Base-by-base conservation (phyloP, 2,329 filamentous ascomycete species). In the Coniochaeta hoffmannii region DNA sequence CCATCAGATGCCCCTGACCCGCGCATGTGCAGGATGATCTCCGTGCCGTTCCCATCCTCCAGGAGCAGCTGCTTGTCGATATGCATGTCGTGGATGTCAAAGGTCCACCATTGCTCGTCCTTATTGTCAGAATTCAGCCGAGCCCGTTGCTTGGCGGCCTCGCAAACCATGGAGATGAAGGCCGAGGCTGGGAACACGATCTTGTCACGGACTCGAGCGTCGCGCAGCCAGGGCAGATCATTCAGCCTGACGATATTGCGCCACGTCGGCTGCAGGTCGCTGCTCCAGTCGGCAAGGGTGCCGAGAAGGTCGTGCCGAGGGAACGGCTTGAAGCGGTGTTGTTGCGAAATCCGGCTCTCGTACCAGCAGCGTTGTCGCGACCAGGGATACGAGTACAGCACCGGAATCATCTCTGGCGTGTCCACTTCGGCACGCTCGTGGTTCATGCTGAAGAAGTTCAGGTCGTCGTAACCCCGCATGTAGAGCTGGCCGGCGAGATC, bases 141-240 rank as follows among this genome's bases (percentile, higher is more conserved):
- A 7, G 63, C 61, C 1, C 59, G 56, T 55, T 71, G 67, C 3
- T 56, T 53, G 1, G 64, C 60, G 0, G 68, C 69, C 59, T 71
- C 68, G 14, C 68, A 57, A 34, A 63, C 66, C 70, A 78, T 74
- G 36, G 72, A 71, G 8, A 75, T 62, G 38, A 70, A 71, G 22
- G 74, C 76, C 1, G 72, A 66, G 22, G 71, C 69, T 19, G 78
- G 74, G 59, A 75, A 78, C 53, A 77, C 71, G 53, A 71, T 70
- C 54, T 75, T 71, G 59, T 71, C 75, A 57, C 78, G 72, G 65
- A 79, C 73, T 41, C 65, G 62, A 66, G 79, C 77, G 58, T 78
- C 76, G 51, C 74, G 69, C 15, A 78, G 70, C 61, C 79, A 80
- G 26, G 79, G 72, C 12, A 72, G 53, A 50, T 71, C 68, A 26